Base-by-base conservation (phyloP, 1,139 yeast species). In the Candida sp. region DNA sequence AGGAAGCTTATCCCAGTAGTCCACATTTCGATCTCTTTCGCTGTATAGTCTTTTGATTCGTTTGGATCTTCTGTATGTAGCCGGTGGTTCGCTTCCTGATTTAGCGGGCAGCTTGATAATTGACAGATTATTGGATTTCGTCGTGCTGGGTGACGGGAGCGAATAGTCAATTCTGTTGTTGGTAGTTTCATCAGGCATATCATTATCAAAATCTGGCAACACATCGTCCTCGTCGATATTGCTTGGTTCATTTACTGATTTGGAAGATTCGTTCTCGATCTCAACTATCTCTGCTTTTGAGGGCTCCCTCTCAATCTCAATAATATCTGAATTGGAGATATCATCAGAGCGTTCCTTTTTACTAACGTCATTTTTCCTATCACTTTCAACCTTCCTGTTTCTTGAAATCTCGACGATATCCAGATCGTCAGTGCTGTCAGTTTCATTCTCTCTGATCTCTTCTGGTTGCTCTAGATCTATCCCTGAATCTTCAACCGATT, bases 131-230 rank as follows among this genome's bases (percentile, higher is more conserved):
- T 38, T 26, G 23, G 30, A 38, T 26, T 92, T 86, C 63, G 99
- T 94, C 67, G 93, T 93, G 8, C 94, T 94, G 66, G 99, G 99
- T 54, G 96, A 92, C 67, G 99, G 99, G 44, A 93, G 87, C 54
- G 98, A 93, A 66, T 94, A 94, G n/a, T 37, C n/a, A 9, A 37
- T 17, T 9, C 22, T n/a, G 22, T 23, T 22, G 22, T 22, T 22
- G 3, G 40, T 6, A 23, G 12, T 22, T 38, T 38, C 9, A n/a
- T 38, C 31, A 4, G 25, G 9, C 3, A 38, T 11, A 11, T n/a
- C 31, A 6, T 25, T 17, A 26, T 26, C 30, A 11, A 38, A 38
- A 26, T 38, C 42, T 3, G 42, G 32, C n/a, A 26, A 25, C n/a
- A 5, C 6, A 4, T 38, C 42, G 12, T 25, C 25, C 22, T 9